phyloP scores from a whole-genome alignment of 202 grass and related monocot species.

The Elaeis oleifera region DNA sequence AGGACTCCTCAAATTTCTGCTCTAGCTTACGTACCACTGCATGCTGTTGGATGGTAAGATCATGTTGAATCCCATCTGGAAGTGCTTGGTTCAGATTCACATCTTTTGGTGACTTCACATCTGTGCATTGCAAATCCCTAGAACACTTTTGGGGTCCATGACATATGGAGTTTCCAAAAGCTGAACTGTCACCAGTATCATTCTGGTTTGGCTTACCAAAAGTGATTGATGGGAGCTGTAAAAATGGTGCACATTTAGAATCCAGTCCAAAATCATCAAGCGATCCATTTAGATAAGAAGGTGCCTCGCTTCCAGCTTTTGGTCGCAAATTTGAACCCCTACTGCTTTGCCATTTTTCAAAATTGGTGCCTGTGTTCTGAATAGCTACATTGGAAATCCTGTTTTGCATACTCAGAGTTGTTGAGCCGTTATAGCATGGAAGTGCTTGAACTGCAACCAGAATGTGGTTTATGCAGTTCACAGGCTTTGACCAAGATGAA shows the following conservation, averaged over 20 bases:
- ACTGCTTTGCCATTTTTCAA: background rate
- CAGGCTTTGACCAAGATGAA: conserved; percentile 13
- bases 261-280: conserved; percentile 18
- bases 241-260: conserved; percentile 20
- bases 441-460: conserved; percentile 3
- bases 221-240: conserved; percentile 15
- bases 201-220: conserved; percentile 1
- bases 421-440: background rate
- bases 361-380: background rate
- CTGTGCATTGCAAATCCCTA: conserved; percentile 16
- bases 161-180: background rate
- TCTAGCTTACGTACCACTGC: background rate
- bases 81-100: conserved; percentile 31
- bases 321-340: background rate
- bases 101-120: conserved; percentile 11
- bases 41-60: conserved; percentile 7
- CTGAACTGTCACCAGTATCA: no score
- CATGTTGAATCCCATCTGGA: conserved; percentile 10
- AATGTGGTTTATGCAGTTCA: background rate
- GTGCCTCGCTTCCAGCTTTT: background rate
- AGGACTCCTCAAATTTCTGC: conserved; percentile 10
- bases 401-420: background rate
- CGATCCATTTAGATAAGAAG: conserved; percentile 13
- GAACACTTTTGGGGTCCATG: conserved; percentile 4
- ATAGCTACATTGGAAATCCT: background rate